Base-by-base conservation (phyloP, 768 basidiomycete genomes). In the Rhizopogon vesiculosus region DNA sequence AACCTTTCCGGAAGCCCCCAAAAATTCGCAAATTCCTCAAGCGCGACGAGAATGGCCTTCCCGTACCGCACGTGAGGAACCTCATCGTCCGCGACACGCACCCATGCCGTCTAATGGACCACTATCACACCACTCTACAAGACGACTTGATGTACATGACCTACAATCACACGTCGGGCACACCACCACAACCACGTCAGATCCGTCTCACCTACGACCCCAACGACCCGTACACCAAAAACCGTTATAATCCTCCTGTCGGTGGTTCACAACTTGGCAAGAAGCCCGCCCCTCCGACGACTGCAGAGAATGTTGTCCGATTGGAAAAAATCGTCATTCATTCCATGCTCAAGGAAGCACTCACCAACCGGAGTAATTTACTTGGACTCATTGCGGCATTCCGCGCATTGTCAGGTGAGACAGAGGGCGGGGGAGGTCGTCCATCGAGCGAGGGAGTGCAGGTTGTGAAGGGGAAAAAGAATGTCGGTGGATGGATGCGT, bases 141-240 rank as follows among this genome's bases (percentile, higher is more conserved):
- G 89, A 94, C 70, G 82, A 98, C 74, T 77, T 94, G 62, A 84
- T 98, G 81, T 99, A 99, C 80, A 87, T 98, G 81, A 89, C 88
- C 52, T 97, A 98, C 76, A 75, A 81, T 49, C 96, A 98, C 72
- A 79, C 85, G 62, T 71, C 76, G 42, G 75, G 69, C n/a, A 72
- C 79, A 5, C 79, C 77, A 45, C 78, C 80, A 12, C 72, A 78
- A 10, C 77, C 77, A 8, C 81, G 84, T 56, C 71, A 77, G 51
- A 84, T 85, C 57, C 83, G 85, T 50, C 82, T 85, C 58, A 82
- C 75, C 16, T 90, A 82, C 74, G 86, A 93, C 76, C 86, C 87
- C 5, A 64, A 78, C 33, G 82, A 93, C 66, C 93, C 94, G 0
- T 97, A 94, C 76, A 78, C 86, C 38, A 85, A 86, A 72, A 82